A percentile compares a stretch with the other conserved stretches of the same genome.
These are phyloP conservation scores for Amanita rubescens DNA, from an alignment of 768 basidiomycete genomes.

Conservation along the genomic window DNA sequence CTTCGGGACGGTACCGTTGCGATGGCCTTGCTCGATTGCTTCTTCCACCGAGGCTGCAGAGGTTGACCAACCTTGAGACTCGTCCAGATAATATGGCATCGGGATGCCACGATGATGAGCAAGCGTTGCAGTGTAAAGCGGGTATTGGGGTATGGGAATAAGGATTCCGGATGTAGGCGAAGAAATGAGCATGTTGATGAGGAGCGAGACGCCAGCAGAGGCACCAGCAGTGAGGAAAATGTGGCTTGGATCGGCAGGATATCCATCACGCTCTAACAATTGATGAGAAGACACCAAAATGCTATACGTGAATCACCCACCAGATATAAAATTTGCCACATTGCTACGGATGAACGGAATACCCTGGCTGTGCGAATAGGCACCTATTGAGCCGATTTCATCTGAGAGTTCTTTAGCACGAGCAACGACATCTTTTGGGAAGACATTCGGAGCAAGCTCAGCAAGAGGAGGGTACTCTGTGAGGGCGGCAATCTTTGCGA, in stretches of 20 bases:
- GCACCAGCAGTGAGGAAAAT: conserved; percentile 97
- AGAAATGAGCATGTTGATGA: conserved; percentile 74
- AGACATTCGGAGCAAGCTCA: conserved; percentile 65
- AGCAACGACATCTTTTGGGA: conserved; percentile 79
- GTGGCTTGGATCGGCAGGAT: conserved; percentile 69
- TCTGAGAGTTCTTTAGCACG: conserved; percentile 74
- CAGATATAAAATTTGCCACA: conserved; percentile 85
- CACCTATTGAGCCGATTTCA: conserved; percentile 90
- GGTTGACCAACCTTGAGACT: conserved; percentile 77
- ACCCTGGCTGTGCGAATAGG: conserved; percentile 95
- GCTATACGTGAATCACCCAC: conserved; percentile 32
- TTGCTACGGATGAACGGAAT: conserved; percentile 80
- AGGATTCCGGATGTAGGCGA: conserved; percentile 66
- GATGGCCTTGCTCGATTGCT: conserved; percentile 57
- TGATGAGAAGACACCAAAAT: conserved; percentile 6
- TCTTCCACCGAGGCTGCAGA: conserved; percentile 57
- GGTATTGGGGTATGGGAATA: conserved; percentile 98
- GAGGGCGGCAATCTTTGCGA: conserved; percentile 70
- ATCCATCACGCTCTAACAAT: conserved; percentile 77
- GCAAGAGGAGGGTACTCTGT: conserved; percentile 88
- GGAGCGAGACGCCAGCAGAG: conserved; percentile 85
- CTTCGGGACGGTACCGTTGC: conserved; percentile 58
- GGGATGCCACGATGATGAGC: conserved; percentile 76
- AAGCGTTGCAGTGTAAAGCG: conserved; percentile 92
- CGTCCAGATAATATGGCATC: conserved; percentile 86